Conservation (phyloP, 1,139 yeast species). For the Wickerhamomyces sp. region DNA sequence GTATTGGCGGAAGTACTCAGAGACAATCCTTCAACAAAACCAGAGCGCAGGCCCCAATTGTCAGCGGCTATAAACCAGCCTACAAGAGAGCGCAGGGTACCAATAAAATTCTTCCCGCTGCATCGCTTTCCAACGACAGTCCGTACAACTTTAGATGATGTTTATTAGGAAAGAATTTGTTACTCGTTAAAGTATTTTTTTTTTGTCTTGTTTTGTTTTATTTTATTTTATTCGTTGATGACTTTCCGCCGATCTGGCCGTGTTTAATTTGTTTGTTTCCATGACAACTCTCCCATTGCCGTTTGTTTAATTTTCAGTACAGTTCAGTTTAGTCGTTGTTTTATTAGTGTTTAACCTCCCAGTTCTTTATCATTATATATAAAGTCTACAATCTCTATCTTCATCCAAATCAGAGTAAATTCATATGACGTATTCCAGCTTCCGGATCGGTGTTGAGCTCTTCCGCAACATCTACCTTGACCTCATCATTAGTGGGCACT, state of each 20-base stretch:
- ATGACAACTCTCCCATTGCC: too few relatives aligned
- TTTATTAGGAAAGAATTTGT: not conserved
- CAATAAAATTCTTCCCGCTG: conserved; percentile 25
- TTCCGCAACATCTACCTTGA: not conserved
- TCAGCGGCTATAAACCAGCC: conserved; percentile 29
- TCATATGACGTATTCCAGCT: not conserved
- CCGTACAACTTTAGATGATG: conserved; percentile 22
- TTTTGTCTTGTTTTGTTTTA: too few relatives aligned
- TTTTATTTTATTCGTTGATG: not conserved
- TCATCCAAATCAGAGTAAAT: not conserved
- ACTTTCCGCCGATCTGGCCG: too few relatives aligned
- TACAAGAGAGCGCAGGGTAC: conserved; percentile 30
- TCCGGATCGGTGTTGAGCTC: not conserved
- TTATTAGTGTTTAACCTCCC: too few relatives aligned
- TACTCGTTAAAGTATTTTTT: too few relatives aligned
- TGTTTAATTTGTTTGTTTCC: too few relatives aligned
- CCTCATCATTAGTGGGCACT: not conserved
- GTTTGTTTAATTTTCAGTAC: too few relatives aligned
- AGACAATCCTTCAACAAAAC: conserved; percentile 19
- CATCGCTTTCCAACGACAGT: conserved; percentile 25
- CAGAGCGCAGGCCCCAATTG: conserved; percentile 19
- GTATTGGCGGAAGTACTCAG: conserved; percentile 30
- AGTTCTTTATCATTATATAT: too few relatives aligned
- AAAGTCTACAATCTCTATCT: too few relatives aligned
- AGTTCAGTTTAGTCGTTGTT: too few relatives aligned